Conservation (phyloP, 2,329 filamentous ascomycete species). For the Phoma sp. region DNA sequence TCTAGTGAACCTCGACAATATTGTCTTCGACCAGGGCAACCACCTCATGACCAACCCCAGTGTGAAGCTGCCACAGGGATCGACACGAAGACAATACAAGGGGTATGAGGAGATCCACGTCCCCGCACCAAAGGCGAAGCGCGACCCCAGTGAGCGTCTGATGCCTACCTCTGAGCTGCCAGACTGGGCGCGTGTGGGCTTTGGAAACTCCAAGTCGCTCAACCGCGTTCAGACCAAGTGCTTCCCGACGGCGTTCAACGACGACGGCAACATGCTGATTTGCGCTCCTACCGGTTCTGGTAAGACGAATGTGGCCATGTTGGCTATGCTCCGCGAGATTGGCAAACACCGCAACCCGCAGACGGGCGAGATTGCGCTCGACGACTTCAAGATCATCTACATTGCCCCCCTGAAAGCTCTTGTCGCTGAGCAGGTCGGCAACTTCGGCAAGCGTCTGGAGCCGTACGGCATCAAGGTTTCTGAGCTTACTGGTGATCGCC, state of each 20-base stretch:
- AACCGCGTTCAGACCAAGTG: conserved; percentile 97
- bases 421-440: conserved; percentile 97
- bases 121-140: conserved; percentile 86
- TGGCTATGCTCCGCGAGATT: conserved; percentile 93
- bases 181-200: conserved; percentile 87
- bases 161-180: conserved; percentile 88
- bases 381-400: conserved; percentile 98
- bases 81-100: conserved; percentile 94
- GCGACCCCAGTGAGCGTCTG: conserved; percentile 74
- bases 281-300: conserved; percentile 97
- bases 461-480: conserved; percentile 90
- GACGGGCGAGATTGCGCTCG: conserved; percentile 92
- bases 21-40: conserved; percentile 97
- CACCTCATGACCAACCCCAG: conserved; percentile 99
- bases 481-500: conserved; percentile 96
- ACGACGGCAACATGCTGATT: conserved; percentile 96
- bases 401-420: conserved; percentile 95
- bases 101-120: conserved; percentile 99
- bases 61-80: conserved; percentile 90
- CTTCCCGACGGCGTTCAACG: conserved; percentile 86
- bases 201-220: conserved; percentile 82
- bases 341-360: conserved; percentile 89
- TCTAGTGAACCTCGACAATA: conserved; percentile 91
- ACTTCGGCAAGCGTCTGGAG: conserved; percentile 90
- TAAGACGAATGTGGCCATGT: conserved; percentile 98